A percentile compares a stretch with the other conserved stretches of the same genome.
Conservation (phyloP, 2,329 filamentous ascomycete genomes). For the Alternaria hordeiaustralica region DNA sequence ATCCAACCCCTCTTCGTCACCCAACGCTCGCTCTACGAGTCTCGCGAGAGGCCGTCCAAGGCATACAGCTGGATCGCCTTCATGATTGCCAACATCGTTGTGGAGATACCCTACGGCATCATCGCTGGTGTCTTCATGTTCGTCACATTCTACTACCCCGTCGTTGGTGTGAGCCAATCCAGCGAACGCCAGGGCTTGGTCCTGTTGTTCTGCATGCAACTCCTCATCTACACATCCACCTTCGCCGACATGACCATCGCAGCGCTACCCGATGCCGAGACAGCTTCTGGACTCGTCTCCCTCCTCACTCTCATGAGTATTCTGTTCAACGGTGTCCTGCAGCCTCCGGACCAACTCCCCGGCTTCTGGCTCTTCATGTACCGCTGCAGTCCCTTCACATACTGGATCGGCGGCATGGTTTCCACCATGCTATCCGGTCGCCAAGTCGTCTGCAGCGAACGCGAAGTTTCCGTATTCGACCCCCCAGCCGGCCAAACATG, state of each 20-base stretch:
- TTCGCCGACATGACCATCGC: conserved; percentile 78
- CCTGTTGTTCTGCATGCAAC: conserved; percentile 68
- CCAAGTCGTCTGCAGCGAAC: conserved; percentile 55
- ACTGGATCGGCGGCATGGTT: conserved; percentile 58
- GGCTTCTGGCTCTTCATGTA: conserved; percentile 84
- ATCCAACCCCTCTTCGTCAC: conserved; percentile 67
- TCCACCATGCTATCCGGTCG: conserved; percentile 53
- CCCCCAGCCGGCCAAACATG: conserved; percentile 53
- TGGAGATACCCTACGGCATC: conserved; percentile 73
- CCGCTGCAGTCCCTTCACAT: conserved; percentile 70
- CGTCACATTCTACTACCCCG: conserved; percentile 70
- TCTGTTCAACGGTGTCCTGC: conserved; percentile 63
- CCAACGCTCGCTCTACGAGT: conserved; percentile 65
- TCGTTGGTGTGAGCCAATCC: conserved; percentile 47
- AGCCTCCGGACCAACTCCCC: conserved; percentile 64
- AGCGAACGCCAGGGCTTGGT: conserved; percentile 63
- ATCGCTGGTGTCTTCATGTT: conserved; percentile 69
- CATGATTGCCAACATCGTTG: conserved; percentile 72
- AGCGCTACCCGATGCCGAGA: conserved; percentile 71
- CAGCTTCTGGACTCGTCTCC: conserved; percentile 66
- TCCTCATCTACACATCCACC: conserved; percentile 74
- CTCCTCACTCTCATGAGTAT: conserved; percentile 64
- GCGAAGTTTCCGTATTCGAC: conserved; percentile 52
- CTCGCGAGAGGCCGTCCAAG: conserved; percentile 68
- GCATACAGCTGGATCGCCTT: conserved; percentile 79